Evolutionary conservation across 768 basidiomycete genomes (phyloP), one percentile per base, ranked within the genome.

Genomic region (Lactarius tabidus): DNA sequence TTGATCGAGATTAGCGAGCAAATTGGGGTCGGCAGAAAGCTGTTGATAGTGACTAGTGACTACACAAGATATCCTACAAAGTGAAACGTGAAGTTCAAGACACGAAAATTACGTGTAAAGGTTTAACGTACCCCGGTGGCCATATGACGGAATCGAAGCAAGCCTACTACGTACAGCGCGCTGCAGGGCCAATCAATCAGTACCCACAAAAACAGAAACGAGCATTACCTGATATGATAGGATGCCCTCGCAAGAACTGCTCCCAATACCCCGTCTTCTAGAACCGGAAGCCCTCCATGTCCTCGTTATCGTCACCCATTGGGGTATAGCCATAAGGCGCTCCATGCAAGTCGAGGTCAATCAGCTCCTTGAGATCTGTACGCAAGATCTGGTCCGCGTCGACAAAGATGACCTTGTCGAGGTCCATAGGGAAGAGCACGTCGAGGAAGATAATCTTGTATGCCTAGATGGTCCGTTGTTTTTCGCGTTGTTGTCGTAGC

Each of bases 401-500:
- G 57, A 99, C 96, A 73, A 99, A 98, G 70, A 99, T 95, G 67
- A 99, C 96, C 74, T 97, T 97, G 79, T 98, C 95, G 64, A 99
- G 85, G 76, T 96, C 93, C 89, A 98, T 95, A 2, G 97, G 97
- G 84, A 99, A 99, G 8, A 98, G 84, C 18, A 98, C 95, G 71
- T 99, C 97, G 18, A 99, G 85, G 84, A 99, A 99, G 51, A 99
- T 86, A 68, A 99, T 99, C 78, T 99, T 98, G 82, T 98, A 99
- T 1, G 93, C 96, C 97, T 96, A 98, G 70, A 99, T 99, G 63
- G 96, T 89, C 12, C 97, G 85, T 75, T 99, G 97, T 75, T 99
- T 99, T 78, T 99, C 97, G 64, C 89, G 94, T 74, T 98, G 97
- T 17, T 85, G 85, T n/a, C 94, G 89, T 4, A 99, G 82, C 96